Conservation (phyloP, 2,329 filamentous ascomycete genomes). For the Verticillium alfalfae region DNA sequence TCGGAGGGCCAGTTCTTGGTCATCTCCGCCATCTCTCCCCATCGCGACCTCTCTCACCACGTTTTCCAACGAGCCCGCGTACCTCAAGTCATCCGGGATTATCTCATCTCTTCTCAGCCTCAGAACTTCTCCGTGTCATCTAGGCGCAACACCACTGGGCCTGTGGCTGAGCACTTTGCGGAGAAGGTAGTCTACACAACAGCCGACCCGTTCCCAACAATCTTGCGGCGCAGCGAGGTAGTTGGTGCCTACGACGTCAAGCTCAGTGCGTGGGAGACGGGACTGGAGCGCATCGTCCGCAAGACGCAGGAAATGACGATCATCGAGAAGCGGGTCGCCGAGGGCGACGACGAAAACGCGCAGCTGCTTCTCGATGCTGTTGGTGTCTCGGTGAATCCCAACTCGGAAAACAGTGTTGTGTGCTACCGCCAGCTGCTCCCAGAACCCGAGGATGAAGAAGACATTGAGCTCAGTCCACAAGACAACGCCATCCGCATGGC, state of each 20-base stretch:
- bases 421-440: constrained; percentile 73
- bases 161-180: constrained; percentile 67
- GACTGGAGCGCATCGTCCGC: constrained; percentile 80
- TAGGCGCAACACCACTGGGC: constrained; percentile 62
- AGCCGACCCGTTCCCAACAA: constrained; percentile 83
- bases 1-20: constrained; percentile 88
- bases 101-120: constrained; percentile 74
- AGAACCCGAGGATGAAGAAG: constrained; percentile 32
- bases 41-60: constrained; percentile 75
- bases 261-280: constrained; percentile 76
- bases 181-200: constrained; percentile 84
- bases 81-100: constrained; percentile 77
- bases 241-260: constrained; percentile 60
- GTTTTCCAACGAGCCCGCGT: constrained; percentile 88
- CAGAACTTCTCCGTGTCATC: constrained; percentile 72
- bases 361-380: constrained; percentile 70
- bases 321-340: constrained; percentile 67
- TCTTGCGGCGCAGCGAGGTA: constrained; percentile 82
- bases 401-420: constrained; percentile 70
- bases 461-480: constrained; percentile 49
- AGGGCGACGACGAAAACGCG: constrained; percentile 66
- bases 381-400: constrained; percentile 67
- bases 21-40: constrained; percentile 72
- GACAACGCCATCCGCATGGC: constrained; percentile 80
- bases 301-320: constrained; percentile 81